These are phyloP conservation scores for Chrysoporthe puriensis DNA, from an alignment of 2,329 filamentous ascomycete genomes.

Conservation along the genomic window DNA sequence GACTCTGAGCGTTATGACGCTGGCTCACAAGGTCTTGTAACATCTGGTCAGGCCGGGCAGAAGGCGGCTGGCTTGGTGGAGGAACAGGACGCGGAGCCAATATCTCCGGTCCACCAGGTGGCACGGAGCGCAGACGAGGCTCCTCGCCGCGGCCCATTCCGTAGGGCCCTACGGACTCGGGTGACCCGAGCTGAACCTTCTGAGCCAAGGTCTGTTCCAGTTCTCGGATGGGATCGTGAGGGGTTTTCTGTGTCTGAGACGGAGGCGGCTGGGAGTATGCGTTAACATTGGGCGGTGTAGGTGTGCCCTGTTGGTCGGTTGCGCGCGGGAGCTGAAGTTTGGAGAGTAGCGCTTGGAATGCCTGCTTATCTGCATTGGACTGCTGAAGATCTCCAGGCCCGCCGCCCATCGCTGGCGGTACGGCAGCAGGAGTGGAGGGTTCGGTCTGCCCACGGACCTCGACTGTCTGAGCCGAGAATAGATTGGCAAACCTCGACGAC, in stretches of 20 bases:
- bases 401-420: slow-evolving; percentile 24
- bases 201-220: slow-evolving; percentile 30
- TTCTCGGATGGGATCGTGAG: slow-evolving; percentile 26
- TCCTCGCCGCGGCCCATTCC: slow-evolving; percentile 51
- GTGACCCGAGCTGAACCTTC: slow-evolving; percentile 49
- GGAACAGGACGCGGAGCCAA: slow-evolving; percentile 52
- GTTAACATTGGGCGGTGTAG: slow-evolving; percentile 50
- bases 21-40: slow-evolving; percentile 64
- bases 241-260: slow-evolving; percentile 30
- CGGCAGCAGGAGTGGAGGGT: slow-evolving; percentile 46
- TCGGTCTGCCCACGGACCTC: slow-evolving; percentile 54
- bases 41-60: slow-evolving; percentile 60
- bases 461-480: slow-evolving; percentile 66
- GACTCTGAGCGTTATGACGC: slow-evolving; percentile 59
- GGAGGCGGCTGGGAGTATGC: slow-evolving; percentile 46
- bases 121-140: slow-evolving; percentile 44
- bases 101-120: slow-evolving; percentile 54
- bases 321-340: slow-evolving; percentile 67
- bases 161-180: slow-evolving; percentile 53
- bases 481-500: slow-evolving; percentile 83
- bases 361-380: slow-evolving; percentile 76
- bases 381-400: slow-evolving; percentile 28
- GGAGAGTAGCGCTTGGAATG: slow-evolving; percentile 79
- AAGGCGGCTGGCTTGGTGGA: slow-evolving; percentile 49
- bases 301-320: slow-evolving; percentile 19